These are phyloP conservation scores for Mrakia gelida DNA, from an alignment of 768 basidiomycete genomes.

Conservation along the genomic window DNA sequence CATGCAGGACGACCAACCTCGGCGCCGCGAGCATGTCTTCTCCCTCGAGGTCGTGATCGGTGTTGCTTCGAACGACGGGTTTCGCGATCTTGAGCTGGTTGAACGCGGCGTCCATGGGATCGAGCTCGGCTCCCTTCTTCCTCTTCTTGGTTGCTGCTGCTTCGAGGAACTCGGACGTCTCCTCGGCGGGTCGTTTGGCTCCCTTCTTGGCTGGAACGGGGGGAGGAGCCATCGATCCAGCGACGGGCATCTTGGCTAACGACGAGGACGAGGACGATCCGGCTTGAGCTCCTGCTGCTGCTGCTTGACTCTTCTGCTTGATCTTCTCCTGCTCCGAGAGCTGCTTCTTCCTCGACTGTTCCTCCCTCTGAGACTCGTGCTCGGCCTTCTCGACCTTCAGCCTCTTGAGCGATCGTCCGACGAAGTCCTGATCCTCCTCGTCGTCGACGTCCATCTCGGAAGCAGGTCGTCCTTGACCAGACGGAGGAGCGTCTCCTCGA, in stretches of 20 bases:
- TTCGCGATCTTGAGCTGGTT: slow-evolving; percentile 28
- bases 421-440: background rate
- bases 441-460: background rate
- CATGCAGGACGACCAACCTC: background rate
- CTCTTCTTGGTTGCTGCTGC: slow-evolving; percentile 25
- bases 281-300: background rate
- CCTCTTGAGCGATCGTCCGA: slow-evolving; percentile 8
- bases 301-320: background rate
- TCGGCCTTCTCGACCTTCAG: slow-evolving; percentile 1
- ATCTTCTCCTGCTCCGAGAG: background rate
- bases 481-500: background rate
- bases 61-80: background rate
- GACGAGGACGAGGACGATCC: background rate
- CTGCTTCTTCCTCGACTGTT: slow-evolving; percentile 7
- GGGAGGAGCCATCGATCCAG: slow-evolving; percentile 6
- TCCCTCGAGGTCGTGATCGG: background rate
- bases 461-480: background rate
- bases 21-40: background rate
- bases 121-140: slow-evolving; percentile 20
- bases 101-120: slow-evolving; percentile 28
- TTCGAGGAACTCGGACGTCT: slow-evolving; percentile 12
- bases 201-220: slow-evolving; percentile 6
- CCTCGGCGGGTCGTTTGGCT: background rate
- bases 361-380: background rate
- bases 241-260: background rate